Evolutionary conservation across 2,329 filamentous ascomycete species (phyloP).

Genomic region (Trichothecium sympodiale): DNA sequence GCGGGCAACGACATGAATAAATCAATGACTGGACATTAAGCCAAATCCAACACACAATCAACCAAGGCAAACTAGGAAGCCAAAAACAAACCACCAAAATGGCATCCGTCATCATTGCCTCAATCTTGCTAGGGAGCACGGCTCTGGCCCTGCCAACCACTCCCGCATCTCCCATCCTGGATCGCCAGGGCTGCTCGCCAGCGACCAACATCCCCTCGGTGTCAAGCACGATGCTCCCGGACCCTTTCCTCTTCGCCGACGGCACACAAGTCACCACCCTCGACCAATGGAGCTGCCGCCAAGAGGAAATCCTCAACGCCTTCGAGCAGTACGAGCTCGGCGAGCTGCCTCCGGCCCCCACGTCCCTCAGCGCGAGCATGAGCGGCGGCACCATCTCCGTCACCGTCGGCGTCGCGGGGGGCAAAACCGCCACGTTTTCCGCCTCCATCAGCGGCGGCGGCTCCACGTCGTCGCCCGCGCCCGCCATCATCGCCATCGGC

Average conservation of each 20-base stretch:
- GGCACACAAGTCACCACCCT: constrained; percentile 24
- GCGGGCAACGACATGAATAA: too few relatives aligned
- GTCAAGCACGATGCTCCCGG: constrained; percentile 2
- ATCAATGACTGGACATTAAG: too few relatives aligned
- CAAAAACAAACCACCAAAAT: too few relatives aligned
- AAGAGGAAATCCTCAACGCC: constrained; percentile 23
- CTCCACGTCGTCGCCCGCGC: constrained; percentile 28
- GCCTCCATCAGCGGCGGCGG: constrained; percentile 26
- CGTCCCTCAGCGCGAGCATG: constrained; percentile 29
- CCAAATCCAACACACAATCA: too few relatives aligned
- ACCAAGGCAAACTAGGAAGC: too few relatives aligned
- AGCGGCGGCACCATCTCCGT: constrained; percentile 29
- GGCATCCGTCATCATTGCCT: too few relatives aligned
- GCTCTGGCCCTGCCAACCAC: background rate
- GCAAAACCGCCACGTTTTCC: constrained; percentile 19
- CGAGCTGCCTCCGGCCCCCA: constrained; percentile 20
- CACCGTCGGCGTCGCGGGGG: constrained; percentile 25
- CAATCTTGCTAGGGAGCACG: too few relatives aligned
- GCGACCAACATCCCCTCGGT: constrained; percentile 1
- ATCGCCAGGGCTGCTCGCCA: constrained; percentile 2
- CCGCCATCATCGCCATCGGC: constrained; percentile 47
- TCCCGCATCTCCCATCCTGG: background rate
- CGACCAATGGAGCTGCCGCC: constrained; percentile 28
- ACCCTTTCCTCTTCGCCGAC: constrained; percentile 28
- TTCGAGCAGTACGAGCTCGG: constrained; percentile 28